phyloP scores from a whole-genome alignment of 805 yeast species.

The Cyberlindnera sargentensis region DNA sequence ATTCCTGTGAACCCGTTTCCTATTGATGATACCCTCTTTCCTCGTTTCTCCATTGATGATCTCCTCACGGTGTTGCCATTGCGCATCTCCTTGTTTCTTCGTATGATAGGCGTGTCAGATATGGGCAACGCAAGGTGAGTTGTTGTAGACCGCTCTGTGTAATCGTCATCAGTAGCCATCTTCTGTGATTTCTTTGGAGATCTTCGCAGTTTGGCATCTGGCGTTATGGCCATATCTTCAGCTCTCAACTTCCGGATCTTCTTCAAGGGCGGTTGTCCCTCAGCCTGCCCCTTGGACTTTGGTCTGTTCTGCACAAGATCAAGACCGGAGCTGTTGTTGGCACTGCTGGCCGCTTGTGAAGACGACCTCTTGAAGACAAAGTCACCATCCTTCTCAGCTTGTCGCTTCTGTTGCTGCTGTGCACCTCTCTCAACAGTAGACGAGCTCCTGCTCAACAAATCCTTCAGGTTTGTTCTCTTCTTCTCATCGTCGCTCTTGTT shows the following conservation, averaged over 20 bases:
- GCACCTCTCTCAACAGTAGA: constrained; percentile 4
- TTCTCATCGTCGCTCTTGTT: constrained; percentile 5
- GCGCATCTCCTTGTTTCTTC: constrained; percentile 29
- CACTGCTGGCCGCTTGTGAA: constrained; percentile 1
- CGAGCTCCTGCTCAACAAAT: constrained; percentile 16
- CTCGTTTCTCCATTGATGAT: constrained; percentile 50
- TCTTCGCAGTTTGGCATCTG: constrained; percentile 11
- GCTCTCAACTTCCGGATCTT: constrained; percentile 6
- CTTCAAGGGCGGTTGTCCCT: background rate
- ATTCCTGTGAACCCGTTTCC: constrained; percentile 66
- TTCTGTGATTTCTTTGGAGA: constrained; percentile 3
- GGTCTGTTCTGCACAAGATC: background rate
- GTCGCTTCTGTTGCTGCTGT: constrained; percentile 3
- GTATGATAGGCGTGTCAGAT: constrained; percentile 32
- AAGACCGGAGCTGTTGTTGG: background rate
- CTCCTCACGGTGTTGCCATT: constrained; percentile 31
- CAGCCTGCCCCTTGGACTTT: background rate
- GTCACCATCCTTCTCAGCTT: constrained; percentile 16
- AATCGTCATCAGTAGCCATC: constrained; percentile 3
- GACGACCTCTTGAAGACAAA: constrained; percentile 17
- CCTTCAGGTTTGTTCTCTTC: constrained; percentile 18
- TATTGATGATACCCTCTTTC: constrained; percentile 65
- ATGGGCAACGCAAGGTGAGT: constrained; percentile 26
- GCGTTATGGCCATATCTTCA: constrained; percentile 19
- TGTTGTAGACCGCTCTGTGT: constrained; percentile 21